Base-by-base conservation (phyloP, 305 asterid genomes). In the Rubia occidens region DNA sequence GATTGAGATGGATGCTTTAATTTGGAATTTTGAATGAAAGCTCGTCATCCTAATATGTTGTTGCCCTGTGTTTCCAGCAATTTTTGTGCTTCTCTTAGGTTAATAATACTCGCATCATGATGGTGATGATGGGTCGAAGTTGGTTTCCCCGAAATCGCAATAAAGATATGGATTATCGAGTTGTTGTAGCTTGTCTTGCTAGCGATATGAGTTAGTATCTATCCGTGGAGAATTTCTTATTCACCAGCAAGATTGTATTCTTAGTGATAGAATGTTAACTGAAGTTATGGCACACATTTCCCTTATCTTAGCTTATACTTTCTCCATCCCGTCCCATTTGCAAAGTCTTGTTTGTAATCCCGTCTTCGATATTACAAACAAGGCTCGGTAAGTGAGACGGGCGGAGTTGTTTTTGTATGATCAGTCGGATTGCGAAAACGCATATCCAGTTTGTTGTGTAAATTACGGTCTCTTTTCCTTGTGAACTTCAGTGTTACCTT, bases 21-120 rank as follows among this genome's bases (percentile, higher is more conserved):
- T 70, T 37, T 65, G 74, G 72, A 67, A 67, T 65, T 68, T 32
- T 47, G 54, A 69, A 69, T 54, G 70, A 64, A 69, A 56, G 67
- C 59, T 63, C 64, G 18, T 54, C 64, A 51, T 55, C 64, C 39
- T 11, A 51, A n/a, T 67, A 47, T 18, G 39, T 4, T 35, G 1
- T 59, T 67, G 61, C 51, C 61, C 51, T 40, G 66, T 35, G 58
- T 42, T 6, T 67, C 18, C 66, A 45, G 42, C 53, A 55, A 55
- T 13, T 39, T 58, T 21, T 40, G 44, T 51, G 37, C 44, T 58
- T 67, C 61, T 45, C 42, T 14, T 20, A 63, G 67, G 29, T 63
- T 37, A 60, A 26, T 29, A 51, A 51, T 51, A n/a, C 6, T 51
- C 17, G 58, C 58, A 51, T 51, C 17, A 51, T n/a, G 58, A 17